These are phyloP conservation scores for Furcasterigmium sp. DNA, from an alignment of 2,329 filamentous ascomycete genomes.

Conservation along the genomic window DNA sequence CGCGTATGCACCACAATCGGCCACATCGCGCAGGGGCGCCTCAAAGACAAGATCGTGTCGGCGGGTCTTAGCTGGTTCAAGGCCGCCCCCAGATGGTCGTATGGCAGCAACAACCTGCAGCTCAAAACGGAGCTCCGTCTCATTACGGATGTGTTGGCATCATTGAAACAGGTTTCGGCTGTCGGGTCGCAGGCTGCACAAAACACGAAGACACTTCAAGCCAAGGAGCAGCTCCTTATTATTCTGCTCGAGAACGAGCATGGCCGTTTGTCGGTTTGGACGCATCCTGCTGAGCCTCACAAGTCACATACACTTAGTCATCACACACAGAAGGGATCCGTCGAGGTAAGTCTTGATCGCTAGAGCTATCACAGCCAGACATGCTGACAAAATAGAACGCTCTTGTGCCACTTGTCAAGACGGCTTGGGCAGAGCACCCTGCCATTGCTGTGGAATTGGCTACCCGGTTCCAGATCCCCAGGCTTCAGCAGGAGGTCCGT, in stretches of 20 bases:
- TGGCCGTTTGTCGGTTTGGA: slow-evolving; percentile 80
- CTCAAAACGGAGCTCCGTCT: slow-evolving; percentile 87
- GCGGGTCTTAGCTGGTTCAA: slow-evolving; percentile 87
- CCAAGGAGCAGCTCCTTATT: slow-evolving; percentile 79
- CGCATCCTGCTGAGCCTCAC: slow-evolving; percentile 61
- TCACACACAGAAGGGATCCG: slow-evolving; percentile 10
- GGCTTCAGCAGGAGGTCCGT: slow-evolving; percentile 70
- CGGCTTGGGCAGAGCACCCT: slow-evolving; percentile 83
- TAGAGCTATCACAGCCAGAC: neutral
- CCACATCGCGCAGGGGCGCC: slow-evolving; percentile 64
- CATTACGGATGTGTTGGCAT: slow-evolving; percentile 66
- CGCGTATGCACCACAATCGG: slow-evolving; percentile 64
- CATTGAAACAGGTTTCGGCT: slow-evolving; percentile 58
- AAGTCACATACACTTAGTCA: slow-evolving; percentile 22
- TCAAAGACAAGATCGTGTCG: slow-evolving; percentile 86
- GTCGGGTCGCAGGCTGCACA: slow-evolving; percentile 50
- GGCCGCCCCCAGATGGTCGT: slow-evolving; percentile 82
- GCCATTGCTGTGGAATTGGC: slow-evolving; percentile 82
- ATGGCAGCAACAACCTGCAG: slow-evolving; percentile 88
- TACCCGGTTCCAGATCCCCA: slow-evolving; percentile 71
- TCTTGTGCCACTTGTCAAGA: slow-evolving; percentile 62
- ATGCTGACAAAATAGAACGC: slow-evolving; percentile 35
- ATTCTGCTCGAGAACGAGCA: slow-evolving; percentile 81
- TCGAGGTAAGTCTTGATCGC: slow-evolving; percentile 27
- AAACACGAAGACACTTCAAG: slow-evolving; percentile 60